Evolutionary conservation across 2,329 filamentous ascomycete genomes (phyloP).

Genomic region (Fusarium sp.): DNA sequence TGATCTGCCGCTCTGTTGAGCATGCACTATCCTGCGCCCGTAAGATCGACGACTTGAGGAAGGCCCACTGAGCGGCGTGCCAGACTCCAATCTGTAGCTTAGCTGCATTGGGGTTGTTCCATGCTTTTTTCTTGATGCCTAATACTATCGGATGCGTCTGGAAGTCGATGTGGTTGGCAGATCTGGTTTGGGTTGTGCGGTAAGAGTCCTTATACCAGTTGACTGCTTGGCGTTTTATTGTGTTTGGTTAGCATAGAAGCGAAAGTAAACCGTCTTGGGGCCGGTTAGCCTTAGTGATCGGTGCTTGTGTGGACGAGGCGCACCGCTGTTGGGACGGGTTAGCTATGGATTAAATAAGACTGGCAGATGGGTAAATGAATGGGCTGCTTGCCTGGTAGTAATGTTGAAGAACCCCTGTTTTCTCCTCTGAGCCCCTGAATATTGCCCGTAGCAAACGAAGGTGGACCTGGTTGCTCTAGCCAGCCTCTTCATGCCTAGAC

Average conservation of each 20-base stretch:
- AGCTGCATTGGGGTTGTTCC: neutral
- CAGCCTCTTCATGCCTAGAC: neutral
- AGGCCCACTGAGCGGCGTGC: neutral
- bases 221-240: neutral
- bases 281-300: neutral
- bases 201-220: neutral
- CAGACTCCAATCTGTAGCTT: neutral
- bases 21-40: neutral
- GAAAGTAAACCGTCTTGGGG: neutral
- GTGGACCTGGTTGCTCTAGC: neutral
- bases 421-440: accelerated
- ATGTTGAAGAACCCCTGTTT: neutral
- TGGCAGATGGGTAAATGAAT: neutral
- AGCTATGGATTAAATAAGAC: neutral
- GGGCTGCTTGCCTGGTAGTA: neutral
- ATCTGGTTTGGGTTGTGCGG: neutral
- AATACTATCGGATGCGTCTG: neutral
- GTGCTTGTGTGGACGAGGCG: neutral
- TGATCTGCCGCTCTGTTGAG: neutral
- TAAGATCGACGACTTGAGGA: neutral
- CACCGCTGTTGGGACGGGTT: neutral
- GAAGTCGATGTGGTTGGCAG: neutral
- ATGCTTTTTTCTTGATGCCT: neutral
- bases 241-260: neutral
- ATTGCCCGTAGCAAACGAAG: neutral